Conservation (phyloP, 1,139 yeast genomes). For the Dujonia santamariae region DNA sequence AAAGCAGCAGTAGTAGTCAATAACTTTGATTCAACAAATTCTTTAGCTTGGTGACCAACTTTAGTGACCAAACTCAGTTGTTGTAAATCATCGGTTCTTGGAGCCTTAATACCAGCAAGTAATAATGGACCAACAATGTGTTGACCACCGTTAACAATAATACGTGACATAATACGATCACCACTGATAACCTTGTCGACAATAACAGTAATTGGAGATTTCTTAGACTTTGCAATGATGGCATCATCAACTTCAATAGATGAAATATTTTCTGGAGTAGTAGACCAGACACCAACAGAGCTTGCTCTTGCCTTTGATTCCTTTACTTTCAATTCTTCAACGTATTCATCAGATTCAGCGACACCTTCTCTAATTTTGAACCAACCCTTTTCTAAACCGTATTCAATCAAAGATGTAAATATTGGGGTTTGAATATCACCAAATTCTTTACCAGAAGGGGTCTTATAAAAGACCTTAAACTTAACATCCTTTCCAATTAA, state of each 20-base stretch:
- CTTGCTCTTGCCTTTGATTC: constrained; percentile 51
- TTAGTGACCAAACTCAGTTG: constrained; percentile 40
- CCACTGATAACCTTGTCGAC: constrained; percentile 79
- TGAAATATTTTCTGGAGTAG: constrained; percentile 10
- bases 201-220: constrained; percentile 50
- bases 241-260: constrained; percentile 29
- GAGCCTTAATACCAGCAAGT: constrained; percentile 72
- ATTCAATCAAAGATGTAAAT: constrained; percentile 57
- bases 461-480: constrained; percentile 55
- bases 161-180: constrained; percentile 64
- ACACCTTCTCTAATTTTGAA: constrained; percentile 63
- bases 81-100: constrained; percentile 58
- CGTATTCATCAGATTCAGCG: constrained; percentile 21
- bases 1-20: constrained; percentile 56
- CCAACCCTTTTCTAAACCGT: constrained; percentile 55
- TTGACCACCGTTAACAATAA: constrained; percentile 40
- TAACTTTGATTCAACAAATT: constrained; percentile 63
- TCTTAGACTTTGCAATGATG: constrained; percentile 35
- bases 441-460: constrained; percentile 58
- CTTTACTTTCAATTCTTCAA: constrained; percentile 28
- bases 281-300: constrained; percentile 57
- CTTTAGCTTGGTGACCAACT: constrained; percentile 64
- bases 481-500: constrained; percentile 67
- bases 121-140: constrained; percentile 56
- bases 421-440: constrained; percentile 71